A percentile compares a stretch with the other conserved stretches of the same genome.
Evolutionary conservation across 2,329 filamentous ascomycete genomes (phyloP).

Genomic region (Penicillium crustosum): DNA sequence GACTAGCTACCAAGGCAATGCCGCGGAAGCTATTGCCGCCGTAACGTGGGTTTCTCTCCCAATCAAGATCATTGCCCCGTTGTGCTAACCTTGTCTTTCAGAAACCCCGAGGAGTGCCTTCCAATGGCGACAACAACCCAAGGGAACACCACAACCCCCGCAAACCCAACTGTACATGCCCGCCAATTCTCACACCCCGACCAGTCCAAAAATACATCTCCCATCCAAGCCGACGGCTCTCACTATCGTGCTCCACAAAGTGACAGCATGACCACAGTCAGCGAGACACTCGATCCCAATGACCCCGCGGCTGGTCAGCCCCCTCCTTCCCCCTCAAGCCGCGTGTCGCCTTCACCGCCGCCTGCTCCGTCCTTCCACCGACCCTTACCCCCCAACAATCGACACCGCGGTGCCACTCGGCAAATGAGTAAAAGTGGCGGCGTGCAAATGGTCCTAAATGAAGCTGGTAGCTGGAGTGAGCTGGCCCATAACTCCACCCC

Average conservation of each 20-base stretch:
- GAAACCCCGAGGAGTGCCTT: constrained; percentile 43
- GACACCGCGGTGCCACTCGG: constrained; percentile 62
- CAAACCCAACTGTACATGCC: constrained; percentile 29
- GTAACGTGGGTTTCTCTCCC: constrained; percentile 28
- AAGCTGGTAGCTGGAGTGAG: constrained; percentile 86
- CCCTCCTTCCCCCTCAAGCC: constrained; percentile 31
- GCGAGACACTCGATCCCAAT: constrained; percentile 32
- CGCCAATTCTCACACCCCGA: constrained; percentile 41
- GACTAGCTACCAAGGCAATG: constrained; percentile 66
- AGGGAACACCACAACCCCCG: constrained; percentile 13
- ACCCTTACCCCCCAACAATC: constrained; percentile 40
- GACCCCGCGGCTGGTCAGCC: constrained; percentile 22
- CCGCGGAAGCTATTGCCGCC: constrained; percentile 44
- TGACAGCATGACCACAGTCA: constrained; percentile 28
- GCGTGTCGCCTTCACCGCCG: constrained; percentile 26
- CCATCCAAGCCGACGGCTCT: constrained; percentile 32
- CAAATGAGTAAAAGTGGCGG: constrained; percentile 78
- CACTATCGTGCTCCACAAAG: constrained; percentile 30
- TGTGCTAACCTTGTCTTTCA: constrained; percentile 16
- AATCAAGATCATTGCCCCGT: constrained; percentile 7
- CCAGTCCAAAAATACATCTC: constrained; percentile 30
- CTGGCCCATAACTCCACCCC: constrained; percentile 76
- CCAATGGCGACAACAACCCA: constrained; percentile 23
- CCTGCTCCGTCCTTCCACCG: constrained; percentile 41
- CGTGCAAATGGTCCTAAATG: constrained; percentile 86